Evolutionary conservation across 768 basidiomycete genomes (phyloP).

Genomic region (Agaricus sinodeliciosus): DNA sequence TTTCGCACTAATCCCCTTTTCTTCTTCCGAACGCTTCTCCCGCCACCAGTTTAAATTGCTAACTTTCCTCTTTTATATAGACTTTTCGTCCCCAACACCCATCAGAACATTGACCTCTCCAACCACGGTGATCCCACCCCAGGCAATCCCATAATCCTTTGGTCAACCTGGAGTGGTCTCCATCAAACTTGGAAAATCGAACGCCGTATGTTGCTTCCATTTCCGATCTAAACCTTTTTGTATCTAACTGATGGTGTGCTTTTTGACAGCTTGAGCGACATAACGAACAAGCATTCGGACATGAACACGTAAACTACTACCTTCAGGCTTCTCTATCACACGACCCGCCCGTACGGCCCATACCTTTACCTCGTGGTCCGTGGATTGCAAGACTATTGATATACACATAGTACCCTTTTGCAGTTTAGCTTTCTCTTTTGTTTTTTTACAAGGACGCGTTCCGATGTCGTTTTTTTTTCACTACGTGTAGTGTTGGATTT

Average conservation of each 20-base stretch:
- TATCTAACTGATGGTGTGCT: neutral
- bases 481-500: too few relatives aligned
- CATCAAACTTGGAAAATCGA: constrained; percentile 46
- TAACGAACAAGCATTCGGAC: too few relatives aligned
- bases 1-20: neutral
- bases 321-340: too few relatives aligned
- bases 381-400: too few relatives aligned
- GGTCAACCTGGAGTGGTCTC: constrained; percentile 39
- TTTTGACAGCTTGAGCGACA: neutral
- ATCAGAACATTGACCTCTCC: constrained; percentile 40
- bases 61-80: constrained; percentile 21
- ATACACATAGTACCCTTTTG: too few relatives aligned
- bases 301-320: too few relatives aligned
- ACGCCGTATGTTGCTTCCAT: neutral
- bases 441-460: too few relatives aligned
- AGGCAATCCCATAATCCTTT: constrained; percentile 40
- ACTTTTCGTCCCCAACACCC: constrained; percentile 37
- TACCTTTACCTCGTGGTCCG: too few relatives aligned
- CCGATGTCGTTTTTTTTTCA: too few relatives aligned
- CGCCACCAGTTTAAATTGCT: neutral
- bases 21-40: neutral
- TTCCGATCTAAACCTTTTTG: neutral
- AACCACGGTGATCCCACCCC: constrained; percentile 36
- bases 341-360: too few relatives aligned
- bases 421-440: too few relatives aligned